phyloP scores from a whole-genome alignment of 768 basidiomycete genomes.

The Leccinum boreale region DNA sequence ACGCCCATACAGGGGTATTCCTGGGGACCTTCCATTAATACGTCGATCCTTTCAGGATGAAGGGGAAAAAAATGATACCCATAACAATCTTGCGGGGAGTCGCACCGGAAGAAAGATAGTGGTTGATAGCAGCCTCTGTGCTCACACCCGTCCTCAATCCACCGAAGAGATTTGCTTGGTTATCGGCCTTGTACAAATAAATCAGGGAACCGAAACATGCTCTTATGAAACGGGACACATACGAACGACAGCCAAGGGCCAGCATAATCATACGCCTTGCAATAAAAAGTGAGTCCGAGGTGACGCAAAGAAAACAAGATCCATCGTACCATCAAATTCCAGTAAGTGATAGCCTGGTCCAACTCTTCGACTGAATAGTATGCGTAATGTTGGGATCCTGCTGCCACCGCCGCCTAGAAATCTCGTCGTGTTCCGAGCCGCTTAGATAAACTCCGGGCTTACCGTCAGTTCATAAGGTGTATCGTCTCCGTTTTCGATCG shows the following conservation, averaged over 20 bases:
- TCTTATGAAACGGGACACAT: constrained; percentile 31
- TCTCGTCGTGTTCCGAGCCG: not conserved
- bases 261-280: constrained; percentile 70
- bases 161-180: constrained; percentile 69
- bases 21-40: constrained; percentile 17
- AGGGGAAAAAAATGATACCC: constrained; percentile 35
- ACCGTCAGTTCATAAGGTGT: constrained; percentile 58
- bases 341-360: constrained; percentile 64
- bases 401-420: constrained; percentile 53
- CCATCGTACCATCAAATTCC: constrained; percentile 72
- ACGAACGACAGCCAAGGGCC: constrained; percentile 71
- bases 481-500: constrained; percentile 55
- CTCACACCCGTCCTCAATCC: constrained; percentile 59
- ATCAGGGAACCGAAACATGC: not conserved
- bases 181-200: constrained; percentile 35
- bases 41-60: not conserved
- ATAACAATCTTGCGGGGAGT: constrained; percentile 62
- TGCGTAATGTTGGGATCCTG: constrained; percentile 57
- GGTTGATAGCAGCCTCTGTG: constrained; percentile 63
- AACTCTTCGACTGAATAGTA: constrained; percentile 60
- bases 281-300: not conserved
- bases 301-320: not conserved
- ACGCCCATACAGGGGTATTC: constrained; percentile 79
- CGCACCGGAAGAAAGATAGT: constrained; percentile 60
- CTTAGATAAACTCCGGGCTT: not conserved